These are phyloP conservation scores for Penicillium sp. DNA, from an alignment of 2,329 filamentous ascomycete genomes.

Conservation along the genomic window DNA sequence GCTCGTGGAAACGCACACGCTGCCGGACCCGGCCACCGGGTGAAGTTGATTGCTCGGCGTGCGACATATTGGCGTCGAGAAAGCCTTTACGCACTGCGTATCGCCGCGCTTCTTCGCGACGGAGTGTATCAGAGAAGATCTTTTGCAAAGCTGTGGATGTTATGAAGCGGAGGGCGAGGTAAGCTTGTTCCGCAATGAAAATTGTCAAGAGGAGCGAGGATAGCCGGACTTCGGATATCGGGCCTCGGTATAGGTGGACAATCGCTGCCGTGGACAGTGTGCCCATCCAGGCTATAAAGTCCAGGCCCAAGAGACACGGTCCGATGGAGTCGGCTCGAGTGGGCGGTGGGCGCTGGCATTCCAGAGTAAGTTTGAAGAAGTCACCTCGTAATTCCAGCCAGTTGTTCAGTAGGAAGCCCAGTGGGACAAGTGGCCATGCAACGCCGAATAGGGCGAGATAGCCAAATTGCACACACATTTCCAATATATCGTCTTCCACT, in stretches of 20 bases:
- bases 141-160: slow-evolving; percentile 71
- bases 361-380: slow-evolving; percentile 87
- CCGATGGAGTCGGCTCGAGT: slow-evolving; percentile 92
- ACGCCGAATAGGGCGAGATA: slow-evolving; percentile 90
- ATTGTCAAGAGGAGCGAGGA: slow-evolving; percentile 78
- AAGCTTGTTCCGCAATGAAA: slow-evolving; percentile 80
- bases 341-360: slow-evolving; percentile 84
- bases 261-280: slow-evolving; percentile 83
- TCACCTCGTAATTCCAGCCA: slow-evolving; percentile 94
- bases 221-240: slow-evolving; percentile 64
- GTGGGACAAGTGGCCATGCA: slow-evolving; percentile 88
- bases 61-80: slow-evolving; percentile 50
- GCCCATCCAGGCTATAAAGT: slow-evolving; percentile 91
- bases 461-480: slow-evolving; percentile 88
- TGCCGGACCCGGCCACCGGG: slow-evolving; percentile 15
- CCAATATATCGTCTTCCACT: slow-evolving; percentile 83
- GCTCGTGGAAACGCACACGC: slow-evolving; percentile 35
- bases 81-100: slow-evolving; percentile 75
- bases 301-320: slow-evolving; percentile 81
- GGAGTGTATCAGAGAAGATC: slow-evolving; percentile 76
- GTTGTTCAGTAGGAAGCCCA: slow-evolving; percentile 90
- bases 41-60: slow-evolving; percentile 9
- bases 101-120: slow-evolving; percentile 76
- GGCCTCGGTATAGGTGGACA: slow-evolving; percentile 79
- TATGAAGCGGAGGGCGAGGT: slow-evolving; percentile 68